These are phyloP conservation scores for Sindora glabra DNA, from an alignment of 306 rosid genomes.

Conservation along the genomic window DNA sequence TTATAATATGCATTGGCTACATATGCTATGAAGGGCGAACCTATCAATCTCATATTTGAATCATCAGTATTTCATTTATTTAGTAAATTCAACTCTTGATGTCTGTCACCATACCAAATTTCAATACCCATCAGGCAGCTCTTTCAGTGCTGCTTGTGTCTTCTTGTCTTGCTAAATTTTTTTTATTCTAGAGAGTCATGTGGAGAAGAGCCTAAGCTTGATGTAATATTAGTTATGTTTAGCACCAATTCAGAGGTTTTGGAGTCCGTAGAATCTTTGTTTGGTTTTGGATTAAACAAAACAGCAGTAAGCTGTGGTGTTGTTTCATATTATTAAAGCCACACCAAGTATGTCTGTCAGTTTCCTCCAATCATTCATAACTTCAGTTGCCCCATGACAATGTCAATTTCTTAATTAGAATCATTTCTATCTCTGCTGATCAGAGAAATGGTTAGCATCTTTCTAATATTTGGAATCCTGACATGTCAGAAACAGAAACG, in stretches of 20 bases:
- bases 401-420: slow-evolving; percentile 9
- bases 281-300: slow-evolving; percentile 21
- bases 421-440: neutral
- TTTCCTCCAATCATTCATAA: slow-evolving; percentile 19
- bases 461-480: slow-evolving; percentile 33
- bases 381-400: slow-evolving; percentile 24
- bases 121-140: slow-evolving; percentile 2
- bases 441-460: slow-evolving; percentile 21
- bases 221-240: slow-evolving; percentile 8
- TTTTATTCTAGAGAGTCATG: neutral
- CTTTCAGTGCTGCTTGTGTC: too few relatives aligned
- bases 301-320: neutral
- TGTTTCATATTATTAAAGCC: slow-evolving; percentile 16
- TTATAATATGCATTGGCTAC: too few relatives aligned
- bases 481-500: neutral
- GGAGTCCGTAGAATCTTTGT: slow-evolving; percentile 43
- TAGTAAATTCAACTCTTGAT: slow-evolving; percentile 13
- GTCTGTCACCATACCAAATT: slow-evolving; percentile 16
- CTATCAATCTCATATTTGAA: too few relatives aligned
- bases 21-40: too few relatives aligned
- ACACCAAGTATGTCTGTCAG: slow-evolving; percentile 82
- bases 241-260: slow-evolving; percentile 45
- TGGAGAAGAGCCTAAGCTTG: slow-evolving; percentile 25
- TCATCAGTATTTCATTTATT: neutral
- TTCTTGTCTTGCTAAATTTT: too few relatives aligned